Conservation (phyloP, 2,329 filamentous ascomycete species). For the Fusarium kyushuense region DNA sequence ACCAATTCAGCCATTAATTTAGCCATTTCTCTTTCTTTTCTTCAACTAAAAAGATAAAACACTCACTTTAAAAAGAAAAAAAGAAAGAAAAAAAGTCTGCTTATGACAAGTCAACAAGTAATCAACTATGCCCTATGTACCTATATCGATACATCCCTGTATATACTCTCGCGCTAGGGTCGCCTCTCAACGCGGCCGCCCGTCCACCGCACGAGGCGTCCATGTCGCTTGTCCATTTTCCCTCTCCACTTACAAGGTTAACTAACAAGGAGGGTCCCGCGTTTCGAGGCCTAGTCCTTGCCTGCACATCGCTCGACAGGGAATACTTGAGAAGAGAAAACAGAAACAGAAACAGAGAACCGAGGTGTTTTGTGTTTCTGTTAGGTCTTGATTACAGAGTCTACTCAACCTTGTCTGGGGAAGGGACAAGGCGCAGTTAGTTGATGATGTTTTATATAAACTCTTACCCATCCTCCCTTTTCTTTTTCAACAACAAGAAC, state of each 20-base stretch:
- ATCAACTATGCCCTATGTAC: neutral
- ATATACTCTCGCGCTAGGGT: slow-evolving; percentile 35
- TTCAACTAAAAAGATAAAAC: neutral
- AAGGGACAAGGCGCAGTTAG: slow-evolving; percentile 6
- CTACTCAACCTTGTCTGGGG: slow-evolving; percentile 22
- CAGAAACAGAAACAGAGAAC: slow-evolving; percentile 21
- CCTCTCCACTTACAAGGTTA: slow-evolving; percentile 9
- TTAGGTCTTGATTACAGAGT: slow-evolving; percentile 6
- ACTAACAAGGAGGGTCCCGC: slow-evolving; percentile 24
- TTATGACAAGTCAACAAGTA: slow-evolving; percentile 16
- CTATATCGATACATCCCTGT: neutral
- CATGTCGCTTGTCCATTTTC: neutral
- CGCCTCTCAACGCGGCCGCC: slow-evolving; percentile 39
- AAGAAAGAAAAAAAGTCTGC: neutral
- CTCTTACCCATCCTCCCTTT: slow-evolving; percentile 7
- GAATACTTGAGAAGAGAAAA: neutral
- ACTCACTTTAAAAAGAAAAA: neutral
- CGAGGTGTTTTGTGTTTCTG: slow-evolving; percentile 2
- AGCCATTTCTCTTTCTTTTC: neutral
- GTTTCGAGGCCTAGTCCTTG: slow-evolving; percentile 32
- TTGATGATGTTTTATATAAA: slow-evolving; percentile 32
- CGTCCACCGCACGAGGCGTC: slow-evolving; percentile 31
- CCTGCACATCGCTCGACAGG: slow-evolving; percentile 17
- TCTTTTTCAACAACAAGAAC: neutral
- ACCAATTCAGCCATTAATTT: slow-evolving; percentile 8